phyloP scores from a whole-genome alignment of 805 yeast genomes.

The Myxozyma melibiosi region DNA sequence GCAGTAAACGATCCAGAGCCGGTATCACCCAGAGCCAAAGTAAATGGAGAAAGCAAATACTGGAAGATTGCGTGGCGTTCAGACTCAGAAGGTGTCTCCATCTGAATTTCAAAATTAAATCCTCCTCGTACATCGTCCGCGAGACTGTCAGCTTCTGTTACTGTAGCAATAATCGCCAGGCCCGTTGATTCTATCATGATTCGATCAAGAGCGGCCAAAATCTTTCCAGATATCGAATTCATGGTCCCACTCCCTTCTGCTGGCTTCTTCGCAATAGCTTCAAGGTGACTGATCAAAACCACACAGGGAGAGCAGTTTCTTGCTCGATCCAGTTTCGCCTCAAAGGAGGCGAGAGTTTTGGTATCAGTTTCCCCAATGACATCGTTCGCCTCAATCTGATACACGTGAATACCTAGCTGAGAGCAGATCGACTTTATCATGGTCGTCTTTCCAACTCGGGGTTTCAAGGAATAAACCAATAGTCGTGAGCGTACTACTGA shows the following conservation, averaged over 20 bases:
- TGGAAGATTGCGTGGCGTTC: conserved; percentile 70
- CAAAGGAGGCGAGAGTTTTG: conserved; percentile 74
- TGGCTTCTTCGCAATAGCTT: conserved; percentile 70
- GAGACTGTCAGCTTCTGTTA: conserved; percentile 66
- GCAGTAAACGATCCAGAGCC: neutral
- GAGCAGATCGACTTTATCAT: conserved; percentile 57
- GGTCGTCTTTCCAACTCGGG: conserved; percentile 80
- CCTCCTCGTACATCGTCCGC: conserved; percentile 66
- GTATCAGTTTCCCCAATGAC: conserved; percentile 69
- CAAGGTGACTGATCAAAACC: conserved; percentile 70
- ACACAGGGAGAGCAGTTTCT: conserved; percentile 53
- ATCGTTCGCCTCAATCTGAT: conserved; percentile 71
- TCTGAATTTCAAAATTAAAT: conserved; percentile 73
- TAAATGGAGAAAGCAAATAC: conserved; percentile 45
- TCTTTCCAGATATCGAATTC: conserved; percentile 45
- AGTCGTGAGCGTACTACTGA: conserved; percentile 55
- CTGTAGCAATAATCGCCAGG: conserved; percentile 64
- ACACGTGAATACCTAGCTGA: conserved; percentile 64
- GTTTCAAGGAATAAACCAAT: conserved; percentile 64
- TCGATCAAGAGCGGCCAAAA: conserved; percentile 60
- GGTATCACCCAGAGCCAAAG: neutral
- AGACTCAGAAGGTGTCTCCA: conserved; percentile 74
- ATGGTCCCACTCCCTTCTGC: conserved; percentile 53
- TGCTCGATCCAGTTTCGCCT: conserved; percentile 73
- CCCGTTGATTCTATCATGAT: conserved; percentile 47